Evolutionary conservation across 2,329 filamentous ascomycete genomes (phyloP).

Genomic region (Elsinoe batatas): DNA sequence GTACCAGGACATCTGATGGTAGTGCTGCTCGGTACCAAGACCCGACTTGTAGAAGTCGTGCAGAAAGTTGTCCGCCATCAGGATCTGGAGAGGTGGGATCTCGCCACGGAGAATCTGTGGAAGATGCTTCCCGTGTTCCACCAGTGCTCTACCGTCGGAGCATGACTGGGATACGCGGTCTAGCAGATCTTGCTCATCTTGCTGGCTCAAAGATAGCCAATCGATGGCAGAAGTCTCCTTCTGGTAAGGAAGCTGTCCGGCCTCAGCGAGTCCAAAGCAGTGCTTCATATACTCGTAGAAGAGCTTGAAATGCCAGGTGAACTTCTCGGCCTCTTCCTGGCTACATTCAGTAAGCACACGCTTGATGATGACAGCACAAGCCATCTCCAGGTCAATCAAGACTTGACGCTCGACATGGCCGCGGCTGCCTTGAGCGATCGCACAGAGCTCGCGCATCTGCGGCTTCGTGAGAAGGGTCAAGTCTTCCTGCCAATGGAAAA

Average conservation of each 20-base stretch:
- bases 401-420: background rate
- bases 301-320: background rate
- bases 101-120: background rate
- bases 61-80: constrained; percentile 22
- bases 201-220: background rate
- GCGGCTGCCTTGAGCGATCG: background rate
- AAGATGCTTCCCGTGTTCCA: background rate
- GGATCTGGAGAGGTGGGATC: background rate
- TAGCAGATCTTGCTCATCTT: background rate
- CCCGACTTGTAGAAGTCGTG: constrained; percentile 26
- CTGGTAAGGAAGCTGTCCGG: background rate
- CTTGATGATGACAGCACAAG: background rate
- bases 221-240: background rate
- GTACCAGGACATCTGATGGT: background rate
- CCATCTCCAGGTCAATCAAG: background rate
- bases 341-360: background rate
- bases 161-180: background rate
- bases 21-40: background rate
- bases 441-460: background rate
- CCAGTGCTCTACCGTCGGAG: background rate
- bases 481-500: background rate
- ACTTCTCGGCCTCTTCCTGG: background rate
- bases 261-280: background rate
- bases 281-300: background rate
- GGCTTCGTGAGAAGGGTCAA: background rate